Evolutionary conservation across 1,284 basidiomycete species (phyloP).

Genomic region (Xerocomus nothofagi): DNA sequence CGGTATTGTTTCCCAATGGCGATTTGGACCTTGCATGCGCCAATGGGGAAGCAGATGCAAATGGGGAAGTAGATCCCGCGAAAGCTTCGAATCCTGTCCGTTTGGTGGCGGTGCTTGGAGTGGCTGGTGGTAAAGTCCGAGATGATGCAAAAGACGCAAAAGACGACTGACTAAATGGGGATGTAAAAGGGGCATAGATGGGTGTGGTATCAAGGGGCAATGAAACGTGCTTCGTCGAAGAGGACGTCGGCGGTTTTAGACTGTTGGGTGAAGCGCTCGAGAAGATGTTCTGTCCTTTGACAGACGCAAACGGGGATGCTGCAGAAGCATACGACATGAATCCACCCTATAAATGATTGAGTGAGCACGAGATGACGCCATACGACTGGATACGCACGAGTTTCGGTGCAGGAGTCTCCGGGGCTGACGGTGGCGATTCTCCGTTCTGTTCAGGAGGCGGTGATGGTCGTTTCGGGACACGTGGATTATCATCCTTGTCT

Average conservation of each 20-base stretch:
- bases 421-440: slow-evolving; percentile 23
- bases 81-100: slow-evolving; percentile 65
- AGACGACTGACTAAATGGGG: slow-evolving; percentile 27
- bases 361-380: slow-evolving; percentile 3
- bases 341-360: slow-evolving; percentile 44
- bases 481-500: slow-evolving; percentile 38
- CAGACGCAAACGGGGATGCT: slow-evolving; percentile 65
- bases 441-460: slow-evolving; percentile 60
- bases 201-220: slow-evolving; percentile 25
- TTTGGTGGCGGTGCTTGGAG: slow-evolving; percentile 43
- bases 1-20: slow-evolving; percentile 38
- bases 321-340: slow-evolving; percentile 75
- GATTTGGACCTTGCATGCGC: slow-evolving; percentile 48
- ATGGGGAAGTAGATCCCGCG: slow-evolving; percentile 60
- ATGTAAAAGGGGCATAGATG: slow-evolving; percentile 19
- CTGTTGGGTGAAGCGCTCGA: slow-evolving; percentile 38
- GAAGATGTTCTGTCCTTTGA: slow-evolving; percentile 68
- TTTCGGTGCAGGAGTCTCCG: slow-evolving; percentile 42
- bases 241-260: slow-evolving; percentile 18
- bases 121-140: slow-evolving; percentile 21
- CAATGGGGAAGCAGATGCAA: slow-evolving; percentile 40
- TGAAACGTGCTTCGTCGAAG: slow-evolving; percentile 15
- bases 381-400: slow-evolving; percentile 40
- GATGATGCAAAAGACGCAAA: slow-evolving; percentile 34
- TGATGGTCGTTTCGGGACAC: slow-evolving; percentile 61